Base-by-base conservation (phyloP, 169 alveolate genomes). In the Plasmodium malariae region DNA sequence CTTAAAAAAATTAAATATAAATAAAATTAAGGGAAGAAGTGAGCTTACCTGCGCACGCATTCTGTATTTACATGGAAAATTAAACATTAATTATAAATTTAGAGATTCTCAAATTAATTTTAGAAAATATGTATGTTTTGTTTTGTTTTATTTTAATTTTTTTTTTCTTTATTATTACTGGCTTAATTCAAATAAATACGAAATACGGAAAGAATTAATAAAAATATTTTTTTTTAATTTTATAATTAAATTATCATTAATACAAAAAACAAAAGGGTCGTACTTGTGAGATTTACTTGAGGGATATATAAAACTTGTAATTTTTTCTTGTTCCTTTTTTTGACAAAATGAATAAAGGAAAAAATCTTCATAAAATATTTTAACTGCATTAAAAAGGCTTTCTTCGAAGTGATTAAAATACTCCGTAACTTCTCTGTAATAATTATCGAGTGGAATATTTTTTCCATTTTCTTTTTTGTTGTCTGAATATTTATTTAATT, bases 151-250 rank as follows among this genome's bases (percentile, higher is more conserved):
- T 36, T 37, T 34, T 17, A n/a, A 3, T 73, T 73, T 70, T 48
- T 70, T 71, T 71, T 45, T 17, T 26, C 26, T 21, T 34, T 73
- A 17, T 48, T 5, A 30, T 6, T 36, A 26, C 12, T 36, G 32
- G 24, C 43, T 48, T 32, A 63, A 40, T 30, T 48, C 30, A 28
- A 78, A 30, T 37, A 78, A 28, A 67, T 63, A 78, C 12, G 78
- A 24, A 63, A 78, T 78, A 69, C 65, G 68, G 26, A 63, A 51
- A 11, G 78, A 63, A 78, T 78, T 78, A 32, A 78, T 78, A 68
- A 78, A 78, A 68, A 63, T 14, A 24, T 63, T 51, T 30, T 78
- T 78, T 65, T 78, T 78, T 59, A 78, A 6, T 67, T 65, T 78
- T 45, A 78, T 78, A 30, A 62, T 63, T 45, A 78, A 17, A 12